A percentile compares a stretch with the other conserved stretches of the same genome.
Evolutionary conservation across 2,329 filamentous ascomycete species (phyloP).

Genomic region (Talaromyces amestolkiae): DNA sequence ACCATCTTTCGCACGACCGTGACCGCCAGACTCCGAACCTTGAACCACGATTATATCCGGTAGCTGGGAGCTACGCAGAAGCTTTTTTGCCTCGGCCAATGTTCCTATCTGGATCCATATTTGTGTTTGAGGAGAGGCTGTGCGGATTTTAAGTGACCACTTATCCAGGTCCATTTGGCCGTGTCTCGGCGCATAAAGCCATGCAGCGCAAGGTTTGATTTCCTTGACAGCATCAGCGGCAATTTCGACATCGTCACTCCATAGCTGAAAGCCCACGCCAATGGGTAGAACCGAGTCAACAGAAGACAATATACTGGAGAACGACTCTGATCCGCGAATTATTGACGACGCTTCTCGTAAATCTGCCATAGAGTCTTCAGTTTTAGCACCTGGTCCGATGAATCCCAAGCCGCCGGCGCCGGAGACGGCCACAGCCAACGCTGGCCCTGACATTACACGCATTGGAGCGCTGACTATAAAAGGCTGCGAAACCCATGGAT

Average conservation of each 20-base stretch:
- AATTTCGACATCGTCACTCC: conserved; percentile 36
- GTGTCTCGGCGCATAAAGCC: conserved; percentile 41
- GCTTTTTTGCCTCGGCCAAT: conserved; percentile 48
- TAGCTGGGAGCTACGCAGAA: conserved; percentile 32
- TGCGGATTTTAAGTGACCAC: conserved; percentile 49
- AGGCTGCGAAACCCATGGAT: conserved; percentile 59
- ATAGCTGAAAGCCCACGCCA: conserved; percentile 44
- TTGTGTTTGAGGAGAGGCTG: conserved; percentile 43
- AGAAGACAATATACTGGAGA: conserved; percentile 4
- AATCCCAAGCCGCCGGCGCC: conserved; percentile 56
- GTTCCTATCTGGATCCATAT: conserved; percentile 59
- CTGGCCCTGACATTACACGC: conserved; percentile 61
- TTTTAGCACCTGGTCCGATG: conserved; percentile 55
- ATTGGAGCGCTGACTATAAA: conserved; percentile 67
- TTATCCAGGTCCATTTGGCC: conserved; percentile 35
- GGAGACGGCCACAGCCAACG: conserved; percentile 61
- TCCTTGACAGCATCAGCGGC: conserved; percentile 32
- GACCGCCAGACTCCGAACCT: conserved; percentile 56
- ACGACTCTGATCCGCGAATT: conserved; percentile 25
- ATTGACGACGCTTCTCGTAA: conserved; percentile 30
- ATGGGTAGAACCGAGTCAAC: conserved; percentile 32
- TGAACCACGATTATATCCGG: conserved; percentile 57
- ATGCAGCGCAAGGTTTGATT: conserved; percentile 41
- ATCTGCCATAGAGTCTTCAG: conserved; percentile 31
- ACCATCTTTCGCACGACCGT: conserved; percentile 49